Conservation (phyloP, 345 rosid species). For the Sisymbrium irio region DNA sequence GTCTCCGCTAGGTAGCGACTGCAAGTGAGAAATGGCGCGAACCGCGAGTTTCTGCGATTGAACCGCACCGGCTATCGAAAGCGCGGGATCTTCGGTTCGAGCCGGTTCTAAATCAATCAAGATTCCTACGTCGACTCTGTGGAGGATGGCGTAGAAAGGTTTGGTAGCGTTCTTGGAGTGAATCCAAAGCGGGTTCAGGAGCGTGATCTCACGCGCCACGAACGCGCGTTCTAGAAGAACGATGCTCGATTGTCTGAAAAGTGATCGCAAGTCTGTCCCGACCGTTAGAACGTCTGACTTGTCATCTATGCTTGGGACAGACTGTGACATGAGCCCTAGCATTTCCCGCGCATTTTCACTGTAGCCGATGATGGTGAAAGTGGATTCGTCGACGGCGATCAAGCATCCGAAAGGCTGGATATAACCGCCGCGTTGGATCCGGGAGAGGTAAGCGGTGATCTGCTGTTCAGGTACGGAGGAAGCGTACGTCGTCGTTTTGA, state of each 20-base stretch:
- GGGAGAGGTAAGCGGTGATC: slow-evolving; percentile 74
- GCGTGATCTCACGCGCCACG: slow-evolving; percentile 79
- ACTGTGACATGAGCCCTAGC: slow-evolving; percentile 72
- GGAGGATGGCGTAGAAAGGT: slow-evolving; percentile 85
- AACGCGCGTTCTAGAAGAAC: slow-evolving; percentile 72
- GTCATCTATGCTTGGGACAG: slow-evolving; percentile 81
- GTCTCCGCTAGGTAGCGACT: slow-evolving; percentile 93
- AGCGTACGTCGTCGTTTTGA: slow-evolving; percentile 44
- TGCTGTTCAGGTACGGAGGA: slow-evolving; percentile 70
- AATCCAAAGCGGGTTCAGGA: slow-evolving; percentile 82
- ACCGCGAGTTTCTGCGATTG: slow-evolving; percentile 94
- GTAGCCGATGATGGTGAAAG: slow-evolving; percentile 61
- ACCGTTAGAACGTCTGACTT: slow-evolving; percentile 50
- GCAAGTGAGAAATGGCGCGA: slow-evolving; percentile 81
- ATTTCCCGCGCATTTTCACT: slow-evolving; percentile 85
- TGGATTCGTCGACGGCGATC: slow-evolving; percentile 72
- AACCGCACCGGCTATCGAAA: slow-evolving; percentile 95
- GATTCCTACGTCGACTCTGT: slow-evolving; percentile 87
- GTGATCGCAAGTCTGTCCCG: slow-evolving; percentile 69
- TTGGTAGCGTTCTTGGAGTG: slow-evolving; percentile 74
- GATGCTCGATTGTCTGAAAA: slow-evolving; percentile 58
- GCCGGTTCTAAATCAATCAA: slow-evolving; percentile 96
- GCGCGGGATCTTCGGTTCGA: slow-evolving; percentile 86
- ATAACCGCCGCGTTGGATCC: slow-evolving; percentile 87
- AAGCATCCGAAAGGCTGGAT: slow-evolving; percentile 91